Base-by-base conservation (phyloP, 306 rosid genomes). In the Abrus precatorius region DNA sequence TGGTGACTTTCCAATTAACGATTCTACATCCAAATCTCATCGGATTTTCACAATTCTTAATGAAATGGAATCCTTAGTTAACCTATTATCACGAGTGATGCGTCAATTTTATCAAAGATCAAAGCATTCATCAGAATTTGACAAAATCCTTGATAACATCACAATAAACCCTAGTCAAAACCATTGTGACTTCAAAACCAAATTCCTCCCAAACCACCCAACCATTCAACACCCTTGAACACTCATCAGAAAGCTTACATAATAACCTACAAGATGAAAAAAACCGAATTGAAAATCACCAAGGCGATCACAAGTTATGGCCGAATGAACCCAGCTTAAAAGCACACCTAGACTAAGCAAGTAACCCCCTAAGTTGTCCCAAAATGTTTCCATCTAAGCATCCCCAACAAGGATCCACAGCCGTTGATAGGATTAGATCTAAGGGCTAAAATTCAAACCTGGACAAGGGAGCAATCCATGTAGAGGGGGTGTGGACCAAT, bases 391-490 rank as follows among this genome's bases (percentile, higher is more conserved):
- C 68, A 52, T 75, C 77, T 5, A 69, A 33, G 67, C 86, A 62
- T 59, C 69, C 86, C 78, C 30, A 5, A 40, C 76, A 70, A 12
- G 20, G 74, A 28, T 32, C 43, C 1, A 4, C 6, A 83, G 49
- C 95, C 99, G 94, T 93, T 11, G 87, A 89, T 86, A 10, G 40
- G 32, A 41, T 0, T 1, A 2, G 36, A 95, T 95, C 98, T 7
- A 55, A 91, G 14, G 97, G 89, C 71, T 60, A n/a, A 89, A 7
- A 82, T 91, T 93, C 66, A 95, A 93, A 90, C 53, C 78, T 71
- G 1, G 27, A 6, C 3, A 60, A 69, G 34, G 11, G 3, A 4
- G 80, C 69, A 82, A 95, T 95, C 97, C 98, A 82, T 64, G 98
- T 87, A 78, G 70, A 5, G 54, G 64, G 56, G 7, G 50, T 38